phyloP scores from a whole-genome alignment of 306 rosid species.

The Medicago ruthenica region DNA sequence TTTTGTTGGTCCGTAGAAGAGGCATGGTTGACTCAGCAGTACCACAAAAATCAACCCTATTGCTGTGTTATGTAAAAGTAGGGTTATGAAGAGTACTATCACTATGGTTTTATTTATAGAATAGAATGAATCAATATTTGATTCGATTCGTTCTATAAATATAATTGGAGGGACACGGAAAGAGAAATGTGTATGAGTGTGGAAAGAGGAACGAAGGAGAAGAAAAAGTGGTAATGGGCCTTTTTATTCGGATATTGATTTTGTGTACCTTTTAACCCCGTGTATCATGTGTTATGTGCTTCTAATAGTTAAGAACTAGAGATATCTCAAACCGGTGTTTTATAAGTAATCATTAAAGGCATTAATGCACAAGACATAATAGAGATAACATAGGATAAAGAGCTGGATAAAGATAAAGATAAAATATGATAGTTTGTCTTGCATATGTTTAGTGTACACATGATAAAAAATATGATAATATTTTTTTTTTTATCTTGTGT shows the following conservation, averaged over 20 bases:
- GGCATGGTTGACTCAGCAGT: constrained; percentile 53
- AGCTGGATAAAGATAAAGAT: too few species aligned
- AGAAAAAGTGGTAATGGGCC: background rate
- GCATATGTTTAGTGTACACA: too few species aligned
- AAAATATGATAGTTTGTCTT: too few species aligned
- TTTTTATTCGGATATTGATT: background rate
- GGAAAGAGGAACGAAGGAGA: background rate
- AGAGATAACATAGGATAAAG: too few species aligned
- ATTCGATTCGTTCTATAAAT: too few species aligned
- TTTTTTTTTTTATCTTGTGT: too few species aligned
- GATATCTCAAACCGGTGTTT: too few species aligned
- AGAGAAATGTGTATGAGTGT: background rate
- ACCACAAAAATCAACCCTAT: too few species aligned
- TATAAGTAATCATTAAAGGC: too few species aligned
- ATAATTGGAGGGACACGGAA: background rate
- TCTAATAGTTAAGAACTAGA: background rate
- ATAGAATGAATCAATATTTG: background rate
- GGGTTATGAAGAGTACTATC: background rate
- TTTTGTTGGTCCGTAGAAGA: constrained; percentile 80
- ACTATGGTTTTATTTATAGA: background rate
- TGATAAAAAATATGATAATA: too few species aligned
- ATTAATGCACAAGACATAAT: too few species aligned
- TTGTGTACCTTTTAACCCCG: background rate
- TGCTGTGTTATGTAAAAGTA: background rate
- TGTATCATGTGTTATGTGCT: background rate